phyloP scores from a whole-genome alignment of 768 basidiomycete genomes.

The Asterophora lycoperdoides region DNA sequence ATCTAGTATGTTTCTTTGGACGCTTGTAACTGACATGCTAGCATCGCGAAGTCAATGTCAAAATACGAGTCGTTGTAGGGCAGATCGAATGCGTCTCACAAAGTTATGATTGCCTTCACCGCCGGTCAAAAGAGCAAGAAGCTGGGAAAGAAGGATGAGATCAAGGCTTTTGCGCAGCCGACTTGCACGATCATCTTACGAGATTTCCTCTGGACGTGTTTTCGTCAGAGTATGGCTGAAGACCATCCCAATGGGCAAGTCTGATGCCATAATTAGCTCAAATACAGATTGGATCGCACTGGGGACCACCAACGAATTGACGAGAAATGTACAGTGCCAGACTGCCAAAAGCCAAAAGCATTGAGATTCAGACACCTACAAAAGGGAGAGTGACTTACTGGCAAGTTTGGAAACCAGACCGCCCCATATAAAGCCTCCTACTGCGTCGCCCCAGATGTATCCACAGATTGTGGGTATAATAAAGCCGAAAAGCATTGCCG shows the following conservation, averaged over 20 bases:
- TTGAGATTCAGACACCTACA: not conserved
- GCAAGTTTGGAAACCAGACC: conserved; percentile 60
- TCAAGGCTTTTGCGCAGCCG: not conserved
- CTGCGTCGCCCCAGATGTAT: conserved; percentile 53
- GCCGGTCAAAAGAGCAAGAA: conserved; percentile 64
- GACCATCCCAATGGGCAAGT: conserved; percentile 76
- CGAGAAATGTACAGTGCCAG: conserved; percentile 70
- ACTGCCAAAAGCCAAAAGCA: conserved; percentile 30
- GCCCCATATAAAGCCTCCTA: conserved; percentile 68
- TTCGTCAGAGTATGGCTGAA: conserved; percentile 79
- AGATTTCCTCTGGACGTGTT: conserved; percentile 73
- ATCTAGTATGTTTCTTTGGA: not conserved
- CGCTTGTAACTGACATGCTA: conserved; percentile 40
- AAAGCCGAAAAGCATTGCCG: conserved; percentile 59
- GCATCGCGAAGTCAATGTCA: not conserved
- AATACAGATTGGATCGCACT: not conserved
- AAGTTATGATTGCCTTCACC: conserved; percentile 82
- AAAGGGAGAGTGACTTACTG: conserved; percentile 34
- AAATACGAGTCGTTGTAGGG: not conserved
- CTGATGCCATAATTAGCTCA: conserved; percentile 25
- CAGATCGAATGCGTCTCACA: conserved; percentile 41
- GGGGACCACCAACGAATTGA: conserved; percentile 56
- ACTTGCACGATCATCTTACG: conserved; percentile 33
- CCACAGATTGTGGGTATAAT: conserved; percentile 55
- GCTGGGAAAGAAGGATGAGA: conserved; percentile 29